Conservation (phyloP, 1,284 basidiomycete species). For the Rhodofomes roseus region DNA sequence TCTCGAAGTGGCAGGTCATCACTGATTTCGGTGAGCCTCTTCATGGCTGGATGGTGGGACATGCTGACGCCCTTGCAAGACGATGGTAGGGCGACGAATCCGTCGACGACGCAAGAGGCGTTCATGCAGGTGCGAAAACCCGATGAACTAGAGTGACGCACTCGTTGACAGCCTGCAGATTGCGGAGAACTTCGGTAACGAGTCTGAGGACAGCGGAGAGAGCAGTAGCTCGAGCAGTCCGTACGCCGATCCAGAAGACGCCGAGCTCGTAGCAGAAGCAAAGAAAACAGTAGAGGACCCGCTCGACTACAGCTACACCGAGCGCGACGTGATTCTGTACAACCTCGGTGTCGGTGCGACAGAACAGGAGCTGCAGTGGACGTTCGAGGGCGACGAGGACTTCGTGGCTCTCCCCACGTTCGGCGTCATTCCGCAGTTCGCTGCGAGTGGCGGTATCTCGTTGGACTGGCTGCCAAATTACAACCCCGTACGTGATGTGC, state of each 20-base stretch:
- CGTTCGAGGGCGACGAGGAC: constrained; percentile 85
- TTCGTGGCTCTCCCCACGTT: constrained; percentile 92
- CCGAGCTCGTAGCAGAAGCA: constrained; percentile 78
- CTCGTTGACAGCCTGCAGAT: constrained; percentile 40
- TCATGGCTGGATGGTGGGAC: background rate
- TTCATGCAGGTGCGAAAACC: constrained; percentile 55
- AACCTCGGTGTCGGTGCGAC: constrained; percentile 96
- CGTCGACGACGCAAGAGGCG: constrained; percentile 67
- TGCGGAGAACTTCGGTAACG: constrained; percentile 80
- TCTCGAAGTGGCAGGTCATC: constrained; percentile 77
- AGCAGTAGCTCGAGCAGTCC: constrained; percentile 34
- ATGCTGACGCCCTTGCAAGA: constrained; percentile 34
- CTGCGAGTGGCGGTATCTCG: constrained; percentile 56
- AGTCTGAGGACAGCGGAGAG: constrained; percentile 29
- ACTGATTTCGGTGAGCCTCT: constrained; percentile 71
- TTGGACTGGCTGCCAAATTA: constrained; percentile 93
- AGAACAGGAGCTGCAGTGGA: constrained; percentile 89
- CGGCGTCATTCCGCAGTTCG: constrained; percentile 94
- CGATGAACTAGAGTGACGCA: too few species aligned
- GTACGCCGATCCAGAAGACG: constrained; percentile 82
- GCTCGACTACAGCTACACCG: constrained; percentile 72
- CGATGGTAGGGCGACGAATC: constrained; percentile 79
- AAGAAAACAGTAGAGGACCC: constrained; percentile 64
- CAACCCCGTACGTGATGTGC: constrained; percentile 65
- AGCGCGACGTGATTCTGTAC: constrained; percentile 93